A percentile compares a stretch with the other conserved stretches of the same genome.
Conservation (phyloP, 495 filamentous ascomycete genomes). For the Penicillium arizonense region DNA sequence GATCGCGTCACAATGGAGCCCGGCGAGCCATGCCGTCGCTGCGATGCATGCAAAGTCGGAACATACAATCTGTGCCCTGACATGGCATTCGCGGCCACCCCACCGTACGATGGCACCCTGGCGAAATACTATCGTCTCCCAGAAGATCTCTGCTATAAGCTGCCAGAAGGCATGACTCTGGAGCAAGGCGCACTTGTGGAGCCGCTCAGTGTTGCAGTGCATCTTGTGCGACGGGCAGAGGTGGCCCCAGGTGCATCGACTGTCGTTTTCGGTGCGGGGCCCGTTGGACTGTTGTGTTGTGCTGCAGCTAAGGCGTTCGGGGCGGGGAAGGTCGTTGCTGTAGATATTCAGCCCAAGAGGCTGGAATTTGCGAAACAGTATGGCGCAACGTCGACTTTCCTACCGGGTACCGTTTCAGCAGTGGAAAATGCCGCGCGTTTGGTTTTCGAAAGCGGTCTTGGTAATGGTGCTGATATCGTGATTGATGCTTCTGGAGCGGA, state of each 20-base stretch:
- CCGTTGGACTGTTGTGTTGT: conserved; percentile 39
- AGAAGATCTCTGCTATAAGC: conserved; percentile 75
- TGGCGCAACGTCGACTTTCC: background rate
- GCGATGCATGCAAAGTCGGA: conserved; percentile 61
- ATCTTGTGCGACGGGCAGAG: conserved; percentile 36
- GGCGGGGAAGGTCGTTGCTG: conserved; percentile 34
- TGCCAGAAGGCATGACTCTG: conserved; percentile 63
- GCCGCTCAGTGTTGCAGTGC: conserved; percentile 75
- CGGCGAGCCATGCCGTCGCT: conserved; percentile 69
- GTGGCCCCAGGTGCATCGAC: conserved; percentile 29
- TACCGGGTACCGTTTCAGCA: background rate
- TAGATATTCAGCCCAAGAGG: conserved; percentile 39
- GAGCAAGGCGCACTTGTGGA: conserved; percentile 82
- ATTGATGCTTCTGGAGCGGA: conserved; percentile 81
- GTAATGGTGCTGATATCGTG: conserved; percentile 63
- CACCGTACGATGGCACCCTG: conserved; percentile 69
- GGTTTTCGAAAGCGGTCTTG: conserved; percentile 28
- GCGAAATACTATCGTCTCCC: conserved; percentile 70
- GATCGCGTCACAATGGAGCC: conserved; percentile 75
- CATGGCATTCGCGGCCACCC: conserved; percentile 76
- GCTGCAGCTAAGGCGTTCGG: conserved; percentile 38
- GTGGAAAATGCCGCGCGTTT: background rate
- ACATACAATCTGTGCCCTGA: conserved; percentile 75
- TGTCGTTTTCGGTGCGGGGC: conserved; percentile 38
- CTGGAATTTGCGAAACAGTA: conserved; percentile 36